These are phyloP conservation scores for Abrus precatorius DNA, from an alignment of 306 rosid genomes.

Conservation along the genomic window DNA sequence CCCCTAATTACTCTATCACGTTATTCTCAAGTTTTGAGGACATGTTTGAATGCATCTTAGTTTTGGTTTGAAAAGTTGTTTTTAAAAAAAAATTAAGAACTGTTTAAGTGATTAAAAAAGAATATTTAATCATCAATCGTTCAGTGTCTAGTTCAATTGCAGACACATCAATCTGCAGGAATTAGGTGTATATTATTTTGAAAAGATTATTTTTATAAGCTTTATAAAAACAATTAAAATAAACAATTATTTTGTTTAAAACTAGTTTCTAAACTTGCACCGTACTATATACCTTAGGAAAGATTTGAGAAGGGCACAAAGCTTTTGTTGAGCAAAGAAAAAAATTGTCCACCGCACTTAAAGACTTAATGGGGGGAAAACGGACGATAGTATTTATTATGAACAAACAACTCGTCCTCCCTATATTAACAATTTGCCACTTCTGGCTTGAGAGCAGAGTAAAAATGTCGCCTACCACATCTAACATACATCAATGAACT, in stretches of 20 bases:
- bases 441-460: background rate
- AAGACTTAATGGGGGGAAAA: background rate
- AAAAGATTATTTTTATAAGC: too few species aligned
- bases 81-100: too few species aligned
- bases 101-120: too few species aligned
- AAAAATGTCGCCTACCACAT: conserved; percentile 5
- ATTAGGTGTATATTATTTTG: background rate
- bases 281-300: background rate
- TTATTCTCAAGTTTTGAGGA: too few species aligned
- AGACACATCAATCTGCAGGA: background rate
- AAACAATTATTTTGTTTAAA: too few species aligned
- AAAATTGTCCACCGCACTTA: background rate
- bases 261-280: too few species aligned
- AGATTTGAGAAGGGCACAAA: background rate
- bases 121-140: too few species aligned
- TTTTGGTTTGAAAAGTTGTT: too few species aligned
- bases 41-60: too few species aligned
- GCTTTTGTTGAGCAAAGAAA: background rate
- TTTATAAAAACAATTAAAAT: too few species aligned
- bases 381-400: background rate
- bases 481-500: conserved; percentile 43
- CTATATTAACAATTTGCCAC: conserved; percentile 37
- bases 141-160: background rate
- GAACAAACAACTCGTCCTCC: background rate
- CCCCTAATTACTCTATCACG: too few species aligned